Base-by-base conservation (phyloP, 2,329 filamentous ascomycete genomes). In the Chaetomium sp. region DNA sequence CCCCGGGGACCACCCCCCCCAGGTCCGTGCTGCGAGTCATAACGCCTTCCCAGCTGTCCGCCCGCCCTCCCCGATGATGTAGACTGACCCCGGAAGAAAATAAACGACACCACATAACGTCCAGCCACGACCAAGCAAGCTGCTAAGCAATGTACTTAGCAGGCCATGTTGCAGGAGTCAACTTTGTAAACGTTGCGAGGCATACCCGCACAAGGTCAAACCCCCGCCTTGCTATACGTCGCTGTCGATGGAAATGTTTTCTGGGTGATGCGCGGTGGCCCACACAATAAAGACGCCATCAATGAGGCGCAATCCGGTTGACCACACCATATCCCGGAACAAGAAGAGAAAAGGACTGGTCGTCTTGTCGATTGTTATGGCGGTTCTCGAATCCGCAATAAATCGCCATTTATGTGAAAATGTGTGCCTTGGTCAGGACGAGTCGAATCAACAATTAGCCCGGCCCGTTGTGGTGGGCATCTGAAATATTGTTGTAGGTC, bases 1-100 rank as follows among this genome's bases (percentile, higher is more conserved):
- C 57, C 51, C 57, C 50, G 31, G 25, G 8, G 21, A 33, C 27
- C 55, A 29, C 6, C 54, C 16, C 42, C 35, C 59, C 53, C 19
- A 21, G n/a, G 29, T 23, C 58, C 54, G 21, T 50, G 45, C 45
- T 58, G 21, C 65, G 58, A 25, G 45, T 57, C 58, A 60, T 62
- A 67, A 67, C 63, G 63, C 63, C 65, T 45, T 56, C 29, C 64
- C 55, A 27, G 53, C 55, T 62, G 38, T 31, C 51, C 61, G 35
- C 56, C 50, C 27, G 12, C 25, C 51, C 59, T 53, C 42, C 50
- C 49, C 33, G 10, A 57, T 57, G 27, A 60, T 63, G 53, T 55
- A 59, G 49, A 60, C 55, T 29, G 49, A 64, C 42, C 45, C 57
- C 55, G 25, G 23, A 56, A 49, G 25, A 33, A 49, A 60, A 60